These are phyloP conservation scores for Vicia faba DNA, from an alignment of 306 rosid genomes.

Conservation along the genomic window DNA sequence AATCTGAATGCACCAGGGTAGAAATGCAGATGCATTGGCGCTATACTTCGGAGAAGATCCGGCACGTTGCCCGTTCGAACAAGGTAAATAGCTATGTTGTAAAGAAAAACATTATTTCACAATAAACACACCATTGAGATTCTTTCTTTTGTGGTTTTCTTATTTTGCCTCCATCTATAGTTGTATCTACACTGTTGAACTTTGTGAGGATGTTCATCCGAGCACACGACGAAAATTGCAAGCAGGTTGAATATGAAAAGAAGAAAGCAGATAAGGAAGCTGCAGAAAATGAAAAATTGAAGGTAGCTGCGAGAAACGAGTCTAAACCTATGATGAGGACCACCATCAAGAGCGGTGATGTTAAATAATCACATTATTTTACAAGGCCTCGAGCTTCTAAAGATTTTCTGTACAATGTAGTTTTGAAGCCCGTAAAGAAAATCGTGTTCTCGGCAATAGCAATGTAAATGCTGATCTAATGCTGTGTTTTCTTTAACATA, in stretches of 20 bases:
- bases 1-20: constrained; percentile 62
- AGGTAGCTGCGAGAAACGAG: constrained; percentile 51
- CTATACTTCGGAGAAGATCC: constrained; percentile 86
- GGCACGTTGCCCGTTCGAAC: constrained; percentile 75
- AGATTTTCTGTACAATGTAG: constrained; percentile 38
- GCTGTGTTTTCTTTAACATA: constrained; percentile 3
- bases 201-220: constrained; percentile 72
- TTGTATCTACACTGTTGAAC: constrained; percentile 70
- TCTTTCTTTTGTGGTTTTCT: neutral
- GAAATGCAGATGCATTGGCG: constrained; percentile 88
- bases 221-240: constrained; percentile 71
- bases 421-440: constrained; percentile 30
- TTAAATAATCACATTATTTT: constrained; percentile 34
- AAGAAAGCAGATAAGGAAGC: constrained; percentile 72
- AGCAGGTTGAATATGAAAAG: constrained; percentile 63
- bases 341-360: constrained; percentile 51
- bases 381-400: constrained; percentile 30
- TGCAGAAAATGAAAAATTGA: constrained; percentile 62
- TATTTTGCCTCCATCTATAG: constrained; percentile 38
- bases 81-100: constrained; percentile 51
- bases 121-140: constrained; percentile 9
- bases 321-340: constrained; percentile 48
- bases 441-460: constrained; percentile 40
- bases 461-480: constrained; percentile 47
- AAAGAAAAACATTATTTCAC: constrained; percentile 21